These are phyloP conservation scores for Tetradesmus obliquus DNA, from an alignment of 139 green algal genomes.

Conservation along the genomic window DNA sequence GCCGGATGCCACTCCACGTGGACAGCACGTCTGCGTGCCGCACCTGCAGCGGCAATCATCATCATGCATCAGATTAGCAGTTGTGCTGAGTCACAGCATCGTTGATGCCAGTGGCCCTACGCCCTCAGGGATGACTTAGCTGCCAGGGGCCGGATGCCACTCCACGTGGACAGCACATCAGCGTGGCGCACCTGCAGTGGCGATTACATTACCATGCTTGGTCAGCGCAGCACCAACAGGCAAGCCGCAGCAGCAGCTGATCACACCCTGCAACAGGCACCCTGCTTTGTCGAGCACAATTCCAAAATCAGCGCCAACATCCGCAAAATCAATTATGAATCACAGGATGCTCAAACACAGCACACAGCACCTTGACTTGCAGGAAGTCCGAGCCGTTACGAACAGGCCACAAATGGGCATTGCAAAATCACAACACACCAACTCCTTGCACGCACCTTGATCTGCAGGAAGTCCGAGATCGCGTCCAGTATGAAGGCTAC, in stretches of 20 bases:
- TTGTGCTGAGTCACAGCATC: neutral
- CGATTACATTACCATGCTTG: neutral
- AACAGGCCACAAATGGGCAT: neutral
- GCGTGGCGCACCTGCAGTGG: conserved; percentile 68
- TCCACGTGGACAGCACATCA: conserved; percentile 95
- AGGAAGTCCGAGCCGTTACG: neutral
- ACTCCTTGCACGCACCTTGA: conserved; percentile 70
- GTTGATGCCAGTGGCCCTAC: neutral
- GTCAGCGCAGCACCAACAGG: too few relatives aligned
- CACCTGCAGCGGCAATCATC: conserved; percentile 54
- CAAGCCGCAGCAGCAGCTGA: too few relatives aligned
- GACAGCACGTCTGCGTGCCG: conserved; percentile 90
- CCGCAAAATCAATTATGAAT: too few relatives aligned
- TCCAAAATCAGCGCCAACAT: too few relatives aligned
- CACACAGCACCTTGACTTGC: neutral
- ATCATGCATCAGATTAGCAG: neutral
- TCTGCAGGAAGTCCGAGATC: conserved; percentile 89
- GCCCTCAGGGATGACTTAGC: neutral
- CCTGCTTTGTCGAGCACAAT: too few relatives aligned
- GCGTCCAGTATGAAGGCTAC: conserved; percentile 96
- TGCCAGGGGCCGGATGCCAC: conserved; percentile 86
- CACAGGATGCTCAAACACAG: too few relatives aligned
- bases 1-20: conserved; percentile 94
- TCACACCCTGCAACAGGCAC: too few relatives aligned
- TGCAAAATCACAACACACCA: too few relatives aligned